A percentile compares a stretch with the other conserved stretches of the same genome.
phyloP scores from a whole-genome alignment of 441 rosid genomes.

The Populus hybrid region DNA sequence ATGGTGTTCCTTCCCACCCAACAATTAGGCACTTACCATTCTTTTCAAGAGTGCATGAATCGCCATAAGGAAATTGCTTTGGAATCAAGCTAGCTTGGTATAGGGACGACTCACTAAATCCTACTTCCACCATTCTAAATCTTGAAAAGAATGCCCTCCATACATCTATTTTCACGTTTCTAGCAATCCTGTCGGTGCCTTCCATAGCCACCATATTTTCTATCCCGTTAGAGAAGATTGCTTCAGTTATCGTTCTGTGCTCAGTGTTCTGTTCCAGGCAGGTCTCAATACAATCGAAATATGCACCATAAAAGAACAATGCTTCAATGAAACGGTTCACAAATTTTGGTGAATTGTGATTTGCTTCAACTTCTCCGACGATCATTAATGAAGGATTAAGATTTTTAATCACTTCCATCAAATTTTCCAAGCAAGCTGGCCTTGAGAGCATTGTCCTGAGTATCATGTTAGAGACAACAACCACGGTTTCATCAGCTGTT shows the following conservation, averaged over 20 bases:
- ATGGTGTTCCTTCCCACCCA: constrained; percentile 57
- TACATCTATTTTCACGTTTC: constrained; percentile 46
- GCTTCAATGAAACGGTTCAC: constrained; percentile 49
- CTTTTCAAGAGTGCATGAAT: constrained; percentile 29
- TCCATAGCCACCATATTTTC: constrained; percentile 36
- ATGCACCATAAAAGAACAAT: constrained; percentile 45
- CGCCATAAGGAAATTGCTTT: constrained; percentile 25
- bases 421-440: constrained; percentile 37
- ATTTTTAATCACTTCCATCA: constrained; percentile 34
- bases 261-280: constrained; percentile 26
- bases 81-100: constrained; percentile 41
- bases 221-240: constrained; percentile 22
- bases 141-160: constrained; percentile 52
- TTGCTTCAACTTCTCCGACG: constrained; percentile 49
- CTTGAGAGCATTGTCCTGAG: constrained; percentile 29
- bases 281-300: constrained; percentile 40
- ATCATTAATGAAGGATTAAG: constrained; percentile 44
- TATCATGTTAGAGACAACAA: constrained; percentile 28
- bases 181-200: constrained; percentile 31
- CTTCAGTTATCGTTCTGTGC: constrained; percentile 23
- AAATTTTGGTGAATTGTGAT: constrained; percentile 45
- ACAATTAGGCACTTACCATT: constrained; percentile 36
- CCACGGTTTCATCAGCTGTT: constrained; percentile 32
- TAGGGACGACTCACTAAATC: constrained; percentile 39
- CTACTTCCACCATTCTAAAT: constrained; percentile 47